Evolutionary conservation across 495 filamentous ascomycete genomes (phyloP).

Genomic region (Neurospora africana): DNA sequence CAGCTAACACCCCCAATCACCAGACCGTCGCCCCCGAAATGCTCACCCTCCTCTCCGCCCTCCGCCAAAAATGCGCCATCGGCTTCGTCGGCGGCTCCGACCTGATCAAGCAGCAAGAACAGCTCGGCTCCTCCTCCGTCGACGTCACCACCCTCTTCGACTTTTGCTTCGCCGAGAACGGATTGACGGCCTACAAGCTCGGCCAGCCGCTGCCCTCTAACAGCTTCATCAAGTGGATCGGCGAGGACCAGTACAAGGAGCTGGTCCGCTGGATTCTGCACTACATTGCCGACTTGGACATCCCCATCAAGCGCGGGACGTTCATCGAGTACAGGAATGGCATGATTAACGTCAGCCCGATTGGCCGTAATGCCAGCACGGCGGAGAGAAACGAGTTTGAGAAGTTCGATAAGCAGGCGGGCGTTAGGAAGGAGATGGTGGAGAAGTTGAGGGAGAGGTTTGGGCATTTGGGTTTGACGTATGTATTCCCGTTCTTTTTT

Average conservation of each 20-base stretch:
- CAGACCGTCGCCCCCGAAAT: slow-evolving; percentile 67
- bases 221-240: slow-evolving; percentile 86
- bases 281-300: slow-evolving; percentile 80
- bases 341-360: slow-evolving; percentile 90
- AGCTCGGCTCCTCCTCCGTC: slow-evolving; percentile 56
- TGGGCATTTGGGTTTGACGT: slow-evolving; percentile 75
- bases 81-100: slow-evolving; percentile 86
- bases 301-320: slow-evolving; percentile 85
- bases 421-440: slow-evolving; percentile 63
- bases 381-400: slow-evolving; percentile 73
- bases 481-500: slow-evolving; percentile 24
- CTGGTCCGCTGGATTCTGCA: slow-evolving; percentile 77
- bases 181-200: slow-evolving; percentile 77
- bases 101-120: slow-evolving; percentile 88
- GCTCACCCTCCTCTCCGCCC: slow-evolving; percentile 62
- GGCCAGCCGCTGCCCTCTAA: slow-evolving; percentile 60
- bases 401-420: slow-evolving; percentile 63
- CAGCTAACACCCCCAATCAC: background rate
- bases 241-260: slow-evolving; percentile 84
- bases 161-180: slow-evolving; percentile 94
- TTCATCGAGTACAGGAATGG: slow-evolving; percentile 96
- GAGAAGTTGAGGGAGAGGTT: slow-evolving; percentile 69
- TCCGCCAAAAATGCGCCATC: slow-evolving; percentile 84
- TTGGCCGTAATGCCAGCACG: slow-evolving; percentile 82
- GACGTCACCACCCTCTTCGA: slow-evolving; percentile 78